These are phyloP conservation scores for Casuarina cunninghamiana DNA, from an alignment of 306 rosid species.

Conservation along the genomic window DNA sequence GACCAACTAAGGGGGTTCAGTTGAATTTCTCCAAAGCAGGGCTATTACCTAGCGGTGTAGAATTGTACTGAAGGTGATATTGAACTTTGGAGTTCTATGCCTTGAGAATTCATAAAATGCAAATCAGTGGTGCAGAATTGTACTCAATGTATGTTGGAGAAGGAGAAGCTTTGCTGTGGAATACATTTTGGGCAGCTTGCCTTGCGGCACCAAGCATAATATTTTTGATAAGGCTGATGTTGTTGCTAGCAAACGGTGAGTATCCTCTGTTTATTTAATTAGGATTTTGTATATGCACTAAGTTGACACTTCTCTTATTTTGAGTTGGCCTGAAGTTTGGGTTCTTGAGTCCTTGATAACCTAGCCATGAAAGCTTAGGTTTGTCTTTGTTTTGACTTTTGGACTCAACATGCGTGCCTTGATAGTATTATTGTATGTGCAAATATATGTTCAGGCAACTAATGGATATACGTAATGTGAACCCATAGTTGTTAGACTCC, in stretches of 20 bases:
- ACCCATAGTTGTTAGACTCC: not conserved
- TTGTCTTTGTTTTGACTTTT: not conserved
- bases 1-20: not conserved
- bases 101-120: conserved; percentile 33
- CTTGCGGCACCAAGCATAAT: conserved; percentile 90
- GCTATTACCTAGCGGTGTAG: not conserved
- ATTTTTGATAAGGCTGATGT: conserved; percentile 93
- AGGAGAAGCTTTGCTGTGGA: conserved; percentile 85
- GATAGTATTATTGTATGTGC: not conserved
- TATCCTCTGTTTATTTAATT: conserved; percentile 17
- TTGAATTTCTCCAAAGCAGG: not conserved
- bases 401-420: not conserved
- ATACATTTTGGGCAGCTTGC: conserved; percentile 79
- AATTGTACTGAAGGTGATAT: not conserved
- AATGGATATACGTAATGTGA: not conserved
- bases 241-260: conserved; percentile 85
- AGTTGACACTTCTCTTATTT: not conserved
- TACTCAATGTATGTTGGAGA: conserved; percentile 95
- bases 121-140: conserved; percentile 85
- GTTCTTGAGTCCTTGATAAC: not conserved
- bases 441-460: not conserved
- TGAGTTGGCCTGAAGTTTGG: not conserved
- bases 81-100: conserved; percentile 4
- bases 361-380: not conserved
- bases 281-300: conserved; percentile 3